Evolutionary conservation across 23 red algal genomes (phyloP), one percentile per base, ranked within the genome.

Genomic region (Gracilaria vermiculophylla): DNA sequence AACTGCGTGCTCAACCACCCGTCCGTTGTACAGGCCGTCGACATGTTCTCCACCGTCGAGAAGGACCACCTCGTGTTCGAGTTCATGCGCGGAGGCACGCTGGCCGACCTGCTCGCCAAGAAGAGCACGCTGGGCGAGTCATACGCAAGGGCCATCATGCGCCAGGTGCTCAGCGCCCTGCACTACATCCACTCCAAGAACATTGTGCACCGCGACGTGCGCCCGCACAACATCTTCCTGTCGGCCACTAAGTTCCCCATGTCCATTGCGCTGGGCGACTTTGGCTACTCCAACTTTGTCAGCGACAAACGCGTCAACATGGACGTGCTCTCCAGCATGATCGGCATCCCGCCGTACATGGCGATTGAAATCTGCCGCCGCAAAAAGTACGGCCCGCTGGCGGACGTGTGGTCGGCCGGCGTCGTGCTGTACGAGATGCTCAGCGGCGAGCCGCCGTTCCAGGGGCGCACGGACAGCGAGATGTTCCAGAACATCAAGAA

Each of bases 361-460:
- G 87, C 92, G 9, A 81, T 94, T 33, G 96, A 98, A 62, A 93
- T 98, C 39, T 56, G 86, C 32, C 88, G 83, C 53, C 49, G 83
- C 32, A 50, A 84, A 25, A 88, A 88, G 57, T 90, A 98, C 69
- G 93, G 96, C 33, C 93, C 90, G n/a, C 57, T 89, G n/a, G 92
- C 88, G 13, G 96, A 98, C 58, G 67, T 98, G 52, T 98, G 96
- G 96, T 87, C 85, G 14, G 82, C 72, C 20, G 96, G 96, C n/a
- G 92, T 98, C 15, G 70, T 98, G 16, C 56, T 98, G 55, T 95
- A 98, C 80, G 83, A 82, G 7, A 95, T 93, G 88, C 77, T 98
- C 23, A 64, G 69, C 51, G 96, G 96, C 43, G 88, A 93, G 33
- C 36, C 53, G 14, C 96, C 96, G 17, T 98, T 98, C 72, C 44